phyloP scores from a whole-genome alignment of 768 basidiomycete species.

The Sarcodon sp. region DNA sequence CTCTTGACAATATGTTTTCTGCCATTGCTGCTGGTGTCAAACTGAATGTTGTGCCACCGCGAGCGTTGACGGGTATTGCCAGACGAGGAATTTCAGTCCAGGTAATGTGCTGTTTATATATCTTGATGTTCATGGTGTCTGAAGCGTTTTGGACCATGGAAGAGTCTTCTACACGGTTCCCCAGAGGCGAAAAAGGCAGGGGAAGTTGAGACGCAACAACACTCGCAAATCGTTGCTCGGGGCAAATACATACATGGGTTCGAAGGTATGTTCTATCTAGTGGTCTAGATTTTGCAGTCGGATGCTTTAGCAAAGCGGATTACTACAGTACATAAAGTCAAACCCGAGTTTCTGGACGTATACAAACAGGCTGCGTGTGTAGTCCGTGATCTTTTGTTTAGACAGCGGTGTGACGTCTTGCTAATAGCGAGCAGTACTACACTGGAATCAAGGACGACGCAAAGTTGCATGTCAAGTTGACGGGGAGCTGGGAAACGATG shows the following conservation, averaged over 20 bases:
- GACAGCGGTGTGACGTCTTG: background rate
- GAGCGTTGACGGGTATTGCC: background rate
- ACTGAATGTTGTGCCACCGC: background rate
- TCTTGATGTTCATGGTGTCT: background rate
- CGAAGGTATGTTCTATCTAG: conserved; percentile 43
- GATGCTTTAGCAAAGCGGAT: background rate
- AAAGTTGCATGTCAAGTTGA: conserved; percentile 71
- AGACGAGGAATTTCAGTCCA: background rate
- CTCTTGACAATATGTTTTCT: background rate
- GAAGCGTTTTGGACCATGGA: background rate
- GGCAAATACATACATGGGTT: conserved; percentile 92
- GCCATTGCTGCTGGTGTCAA: background rate
- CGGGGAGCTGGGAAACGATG: conserved; percentile 86
- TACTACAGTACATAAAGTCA: conserved; percentile 68
- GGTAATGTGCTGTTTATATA: background rate
- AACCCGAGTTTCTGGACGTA: conserved; percentile 64
- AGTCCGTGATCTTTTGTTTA: background rate
- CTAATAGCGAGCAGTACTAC: conserved; percentile 69
- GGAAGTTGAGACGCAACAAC: conserved; percentile 63
- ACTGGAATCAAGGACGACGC: conserved; percentile 63
- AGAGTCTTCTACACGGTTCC: conserved; percentile 74
- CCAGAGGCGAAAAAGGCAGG: conserved; percentile 79
- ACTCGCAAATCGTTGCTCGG: conserved; percentile 79
- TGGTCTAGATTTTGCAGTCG: background rate
- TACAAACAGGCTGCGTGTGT: conserved; percentile 81